Base-by-base conservation (phyloP, 1,284 basidiomycete species). In the Pascua sp. region DNA sequence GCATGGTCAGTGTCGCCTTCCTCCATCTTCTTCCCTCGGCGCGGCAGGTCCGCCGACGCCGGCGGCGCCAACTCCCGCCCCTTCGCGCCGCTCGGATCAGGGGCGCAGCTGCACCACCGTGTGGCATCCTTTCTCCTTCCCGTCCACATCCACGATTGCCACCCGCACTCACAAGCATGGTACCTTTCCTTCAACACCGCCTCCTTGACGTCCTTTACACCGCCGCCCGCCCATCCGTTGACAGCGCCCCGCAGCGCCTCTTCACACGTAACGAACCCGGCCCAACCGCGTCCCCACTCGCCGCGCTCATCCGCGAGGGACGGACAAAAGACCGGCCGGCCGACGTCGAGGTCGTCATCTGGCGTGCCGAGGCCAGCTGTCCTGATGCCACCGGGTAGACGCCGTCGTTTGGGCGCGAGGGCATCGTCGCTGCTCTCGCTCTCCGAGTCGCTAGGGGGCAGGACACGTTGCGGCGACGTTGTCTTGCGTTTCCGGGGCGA, bases 271-370 rank as follows among this genome's bases (percentile, higher is more conserved):
- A 73, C 68, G 50, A 73, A 75, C 4, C 72, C 73, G 0, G 60
- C 65, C 66, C 68, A 75, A 17, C 68, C 72, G 42, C 72, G 60
- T 2, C 63, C 67, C 57, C 60, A 74, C 60, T 74, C 72, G 16
- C 71, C 69, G 24, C 69, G 59, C 59, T 62, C 64, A 49, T 72
- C 70, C 11, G 59, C 60, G n/a, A 68, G 61, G 24, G 64, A 53
- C 10, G 69, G 56, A 43, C 67, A 68, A 55, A 68, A 72, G 17
- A 70, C 56, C 11, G 55, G 50, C 15, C 67, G 56, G 11, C 63
- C 65, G 42, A 64, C 49, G 9, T 54, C 49, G 37, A 56, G 57
- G 18, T 68, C 65, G n/a, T 49, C 64, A 18, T n/a, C 50, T 24
- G 47, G 43, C 18, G 17, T 48, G 39, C 13, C 45, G 53, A 57